These are phyloP conservation scores for Wallemia hederae DNA, from an alignment of 1,284 basidiomycete genomes.

Conservation along the genomic window DNA sequence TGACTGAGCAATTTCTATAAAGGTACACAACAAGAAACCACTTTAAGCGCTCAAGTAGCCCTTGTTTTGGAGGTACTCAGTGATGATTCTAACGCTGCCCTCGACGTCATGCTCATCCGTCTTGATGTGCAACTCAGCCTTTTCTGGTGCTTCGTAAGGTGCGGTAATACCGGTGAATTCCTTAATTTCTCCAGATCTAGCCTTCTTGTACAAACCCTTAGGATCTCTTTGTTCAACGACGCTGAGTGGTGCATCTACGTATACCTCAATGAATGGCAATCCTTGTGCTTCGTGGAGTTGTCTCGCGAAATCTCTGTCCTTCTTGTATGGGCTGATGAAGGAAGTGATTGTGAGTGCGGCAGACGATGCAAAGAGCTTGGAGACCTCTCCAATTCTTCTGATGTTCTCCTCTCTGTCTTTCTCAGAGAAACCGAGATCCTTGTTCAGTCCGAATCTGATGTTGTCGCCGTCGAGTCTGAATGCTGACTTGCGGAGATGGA, in stretches of 20 bases:
- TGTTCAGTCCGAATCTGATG: slow-evolving; percentile 86
- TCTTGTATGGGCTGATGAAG: slow-evolving; percentile 85
- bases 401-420: slow-evolving; percentile 92
- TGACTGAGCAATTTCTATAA: not conserved
- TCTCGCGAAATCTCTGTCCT: slow-evolving; percentile 59
- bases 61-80: slow-evolving; percentile 42
- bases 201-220: slow-evolving; percentile 94
- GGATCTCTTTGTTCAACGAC: slow-evolving; percentile 82
- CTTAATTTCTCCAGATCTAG: slow-evolving; percentile 82
- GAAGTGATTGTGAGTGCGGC: slow-evolving; percentile 66
- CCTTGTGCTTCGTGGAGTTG: slow-evolving; percentile 41
- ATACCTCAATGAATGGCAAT: slow-evolving; percentile 77
- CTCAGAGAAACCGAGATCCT: slow-evolving; percentile 89
- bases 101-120: slow-evolving; percentile 54
- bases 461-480: slow-evolving; percentile 96
- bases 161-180: slow-evolving; percentile 96
- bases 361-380: slow-evolving; percentile 74
- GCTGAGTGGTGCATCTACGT: slow-evolving; percentile 63
- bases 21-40: no score
- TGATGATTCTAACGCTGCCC: slow-evolving; percentile 51
- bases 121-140: slow-evolving; percentile 73
- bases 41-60: slow-evolving; percentile 7
- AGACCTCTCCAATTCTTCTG: slow-evolving; percentile 87
- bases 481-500: slow-evolving; percentile 54
- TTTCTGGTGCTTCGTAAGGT: slow-evolving; percentile 69